These are phyloP conservation scores for Cokeromyces recurvatus DNA, from an alignment of 371 early-diverging fungal genomes.

Conservation along the genomic window DNA sequence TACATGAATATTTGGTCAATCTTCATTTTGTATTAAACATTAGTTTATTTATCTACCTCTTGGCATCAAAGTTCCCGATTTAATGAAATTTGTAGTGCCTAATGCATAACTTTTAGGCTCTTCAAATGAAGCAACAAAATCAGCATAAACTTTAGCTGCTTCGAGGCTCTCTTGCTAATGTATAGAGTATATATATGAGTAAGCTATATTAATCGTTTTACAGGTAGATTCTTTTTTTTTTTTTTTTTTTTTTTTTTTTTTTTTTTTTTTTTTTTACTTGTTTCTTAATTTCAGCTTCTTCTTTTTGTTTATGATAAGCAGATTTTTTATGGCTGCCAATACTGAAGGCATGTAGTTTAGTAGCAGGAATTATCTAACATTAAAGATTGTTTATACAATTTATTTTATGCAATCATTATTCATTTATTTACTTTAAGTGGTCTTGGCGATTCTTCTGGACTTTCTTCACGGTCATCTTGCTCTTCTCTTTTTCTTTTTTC, in stretches of 20 bases:
- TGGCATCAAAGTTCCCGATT: slow-evolving; percentile 43
- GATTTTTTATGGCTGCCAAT: slow-evolving; percentile 68
- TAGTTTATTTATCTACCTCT: slow-evolving; percentile 3
- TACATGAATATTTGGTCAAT: neutral
- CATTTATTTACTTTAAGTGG: too few species aligned
- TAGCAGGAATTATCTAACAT: slow-evolving; percentile 50
- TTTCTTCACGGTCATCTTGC: neutral
- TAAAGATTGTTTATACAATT: too few species aligned
- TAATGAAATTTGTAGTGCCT: slow-evolving; percentile 57
- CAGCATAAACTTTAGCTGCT: slow-evolving; percentile 76
- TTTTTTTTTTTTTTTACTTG: too few species aligned
- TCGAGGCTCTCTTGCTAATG: slow-evolving; percentile 66
- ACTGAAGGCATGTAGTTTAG: slow-evolving; percentile 64
- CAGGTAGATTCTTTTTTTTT: too few species aligned
- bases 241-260: too few species aligned
- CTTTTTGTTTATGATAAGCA: slow-evolving; percentile 70
- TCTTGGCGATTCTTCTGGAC: too few species aligned
- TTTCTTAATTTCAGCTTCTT: slow-evolving; percentile 67
- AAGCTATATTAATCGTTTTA: too few species aligned
- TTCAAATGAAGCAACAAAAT: slow-evolving; percentile 85
- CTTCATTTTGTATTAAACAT: too few species aligned
- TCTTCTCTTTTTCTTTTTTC: slow-evolving; percentile 22
- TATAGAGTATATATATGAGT: neutral
- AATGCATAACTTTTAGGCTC: slow-evolving; percentile 41
- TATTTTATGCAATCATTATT: neutral